Conservation (phyloP, 2,329 filamentous ascomycete genomes). For the Cladophialophora chaetospira region DNA sequence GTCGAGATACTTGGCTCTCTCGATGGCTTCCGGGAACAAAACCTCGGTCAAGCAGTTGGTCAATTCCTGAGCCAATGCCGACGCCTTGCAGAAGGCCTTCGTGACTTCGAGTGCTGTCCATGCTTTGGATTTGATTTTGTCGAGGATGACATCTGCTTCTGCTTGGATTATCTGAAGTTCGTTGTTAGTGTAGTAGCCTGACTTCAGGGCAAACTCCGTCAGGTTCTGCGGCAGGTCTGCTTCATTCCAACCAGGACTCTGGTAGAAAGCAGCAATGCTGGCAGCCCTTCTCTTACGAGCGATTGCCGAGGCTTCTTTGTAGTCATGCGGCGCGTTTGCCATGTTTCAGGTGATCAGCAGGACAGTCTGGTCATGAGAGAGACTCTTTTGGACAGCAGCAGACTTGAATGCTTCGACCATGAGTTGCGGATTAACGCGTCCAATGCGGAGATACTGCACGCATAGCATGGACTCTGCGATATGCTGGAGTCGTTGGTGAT, state of each 20-base stretch:
- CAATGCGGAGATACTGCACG: conserved; percentile 11
- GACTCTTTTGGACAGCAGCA: not conserved
- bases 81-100: conserved; percentile 58
- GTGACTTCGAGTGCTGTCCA: conserved; percentile 57
- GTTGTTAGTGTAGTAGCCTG: conserved; percentile 60
- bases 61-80: conserved; percentile 37
- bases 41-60: conserved; percentile 64
- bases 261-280: conserved; percentile 32
- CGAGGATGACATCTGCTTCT: conserved; percentile 38
- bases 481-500: not conserved
- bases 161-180: conserved; percentile 55
- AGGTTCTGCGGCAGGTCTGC: conserved; percentile 30
- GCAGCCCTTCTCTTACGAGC: conserved; percentile 37
- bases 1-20: conserved; percentile 56
- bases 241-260: conserved; percentile 29
- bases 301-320: conserved; percentile 42
- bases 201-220: conserved; percentile 39
- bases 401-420: not conserved
- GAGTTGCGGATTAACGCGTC: conserved; percentile 8
- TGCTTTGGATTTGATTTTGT: conserved; percentile 39
- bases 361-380: conserved; percentile 5
- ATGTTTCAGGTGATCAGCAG: conserved; percentile 11
- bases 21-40: conserved; percentile 57
- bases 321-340: conserved; percentile 26
- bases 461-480: conserved; percentile 1